These are phyloP conservation scores for Colletotrichum shisoi DNA, from an alignment of 2,329 filamentous ascomycete genomes.

Conservation along the genomic window DNA sequence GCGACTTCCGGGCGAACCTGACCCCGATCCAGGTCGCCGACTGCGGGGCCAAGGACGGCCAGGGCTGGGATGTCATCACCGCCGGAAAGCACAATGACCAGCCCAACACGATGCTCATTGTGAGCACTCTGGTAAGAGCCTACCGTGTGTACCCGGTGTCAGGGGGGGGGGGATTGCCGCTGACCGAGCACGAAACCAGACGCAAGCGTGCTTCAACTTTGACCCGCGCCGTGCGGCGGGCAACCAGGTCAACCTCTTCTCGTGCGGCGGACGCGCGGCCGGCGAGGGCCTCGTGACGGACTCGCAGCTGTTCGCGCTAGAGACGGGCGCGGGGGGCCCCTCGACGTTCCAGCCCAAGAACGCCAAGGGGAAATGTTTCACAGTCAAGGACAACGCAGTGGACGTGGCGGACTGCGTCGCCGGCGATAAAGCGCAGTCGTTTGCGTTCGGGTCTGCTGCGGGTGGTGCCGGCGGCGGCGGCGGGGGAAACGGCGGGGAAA, in stretches of 20 bases:
- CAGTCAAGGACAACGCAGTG: slow-evolving; percentile 54
- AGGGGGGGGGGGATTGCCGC: slow-evolving; percentile 20
- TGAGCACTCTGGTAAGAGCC: slow-evolving; percentile 58
- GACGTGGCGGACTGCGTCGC: slow-evolving; percentile 55
- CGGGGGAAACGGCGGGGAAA: too few relatives aligned
- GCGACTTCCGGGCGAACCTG: slow-evolving; percentile 59
- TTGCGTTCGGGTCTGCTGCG: slow-evolving; percentile 44
- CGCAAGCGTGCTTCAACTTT: slow-evolving; percentile 67
- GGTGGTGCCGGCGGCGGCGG: slow-evolving; percentile 6
- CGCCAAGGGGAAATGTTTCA: slow-evolving; percentile 56
- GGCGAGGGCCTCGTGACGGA: slow-evolving; percentile 59
- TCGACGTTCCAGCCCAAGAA: slow-evolving; percentile 58
- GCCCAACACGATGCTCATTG: slow-evolving; percentile 58
- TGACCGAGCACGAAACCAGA: slow-evolving; percentile 45
- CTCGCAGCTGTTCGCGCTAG: slow-evolving; percentile 62
- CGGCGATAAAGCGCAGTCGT: slow-evolving; percentile 54
- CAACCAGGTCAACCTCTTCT: slow-evolving; percentile 64
- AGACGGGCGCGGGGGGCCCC: slow-evolving; percentile 53
- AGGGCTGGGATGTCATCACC: slow-evolving; percentile 60
- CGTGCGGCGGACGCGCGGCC: slow-evolving; percentile 66
- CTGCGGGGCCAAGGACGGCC: slow-evolving; percentile 54
- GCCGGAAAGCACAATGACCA: slow-evolving; percentile 61
- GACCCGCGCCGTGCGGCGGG: slow-evolving; percentile 60
- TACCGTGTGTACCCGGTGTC: too few relatives aligned
- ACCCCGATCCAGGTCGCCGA: slow-evolving; percentile 56